Percentiles rank a stretch among this genome's conserved stretches.
phyloP scores from a whole-genome alignment of 2,329 filamentous ascomycete genomes.

The Calonectria pteridis region DNA sequence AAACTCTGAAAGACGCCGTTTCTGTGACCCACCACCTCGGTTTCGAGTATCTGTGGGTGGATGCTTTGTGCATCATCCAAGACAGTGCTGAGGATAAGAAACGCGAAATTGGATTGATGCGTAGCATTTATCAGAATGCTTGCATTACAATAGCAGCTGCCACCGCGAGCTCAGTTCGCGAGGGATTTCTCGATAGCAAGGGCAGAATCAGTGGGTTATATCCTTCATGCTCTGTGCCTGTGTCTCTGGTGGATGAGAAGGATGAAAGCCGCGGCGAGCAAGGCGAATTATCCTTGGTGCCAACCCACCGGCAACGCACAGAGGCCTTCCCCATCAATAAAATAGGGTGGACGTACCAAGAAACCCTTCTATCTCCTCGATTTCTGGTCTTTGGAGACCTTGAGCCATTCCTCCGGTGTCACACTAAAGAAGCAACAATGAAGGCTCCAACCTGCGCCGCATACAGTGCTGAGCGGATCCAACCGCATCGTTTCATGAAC shows the following conservation, averaged over 20 bases:
- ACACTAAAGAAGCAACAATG: not conserved
- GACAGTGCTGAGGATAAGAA: not conserved
- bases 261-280: not conserved
- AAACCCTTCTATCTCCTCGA: not conserved
- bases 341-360: not conserved
- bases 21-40: not conserved
- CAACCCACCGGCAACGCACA: not conserved
- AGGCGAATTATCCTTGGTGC: not conserved
- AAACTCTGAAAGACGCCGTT: not conserved
- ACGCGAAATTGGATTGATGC: not conserved
- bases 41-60: not conserved
- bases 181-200: not conserved
- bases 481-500: not conserved
- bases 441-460: not conserved
- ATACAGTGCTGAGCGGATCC: not conserved
- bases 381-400: not conserved
- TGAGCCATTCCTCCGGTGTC: not conserved
- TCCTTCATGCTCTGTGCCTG: not conserved
- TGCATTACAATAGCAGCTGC: not conserved
- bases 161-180: not conserved
- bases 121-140: not conserved
- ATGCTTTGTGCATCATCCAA: not conserved
- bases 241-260: not conserved
- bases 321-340: not conserved
- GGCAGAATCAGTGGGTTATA: not conserved